Percentiles rank a stretch among this genome's conserved stretches.
Evolutionary conservation across 2,329 filamentous ascomycete species (phyloP).

Genomic region (Bertia moriformis): DNA sequence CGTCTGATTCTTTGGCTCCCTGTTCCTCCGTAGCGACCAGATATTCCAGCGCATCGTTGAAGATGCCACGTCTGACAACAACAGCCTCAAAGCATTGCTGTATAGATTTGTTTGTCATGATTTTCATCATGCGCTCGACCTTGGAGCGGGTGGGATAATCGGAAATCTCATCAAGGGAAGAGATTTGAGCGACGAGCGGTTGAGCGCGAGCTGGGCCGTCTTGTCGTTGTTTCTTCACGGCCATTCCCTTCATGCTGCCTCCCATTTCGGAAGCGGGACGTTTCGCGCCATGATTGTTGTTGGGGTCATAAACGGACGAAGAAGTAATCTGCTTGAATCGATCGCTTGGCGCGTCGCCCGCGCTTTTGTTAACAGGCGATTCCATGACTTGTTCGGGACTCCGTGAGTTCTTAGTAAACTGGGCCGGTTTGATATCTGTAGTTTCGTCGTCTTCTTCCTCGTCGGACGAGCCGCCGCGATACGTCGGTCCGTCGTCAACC

Average conservation of each 20-base stretch:
- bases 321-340: slow-evolving; percentile 1
- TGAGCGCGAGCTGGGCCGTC: slow-evolving; percentile 15
- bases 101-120: slow-evolving; percentile 29
- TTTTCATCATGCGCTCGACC: slow-evolving; percentile 29
- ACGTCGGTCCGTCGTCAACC: neutral
- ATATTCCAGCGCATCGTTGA: slow-evolving; percentile 32
- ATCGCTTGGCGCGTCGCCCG: neutral
- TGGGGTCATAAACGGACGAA: neutral
- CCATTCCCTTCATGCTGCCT: neutral
- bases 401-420: neutral
- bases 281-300: neutral
- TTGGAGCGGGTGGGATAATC: slow-evolving; percentile 31
- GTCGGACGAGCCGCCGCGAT: neutral
- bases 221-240: neutral
- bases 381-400: neutral
- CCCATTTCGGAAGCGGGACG: neutral
- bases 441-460: neutral
- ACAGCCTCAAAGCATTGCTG: slow-evolving; percentile 30
- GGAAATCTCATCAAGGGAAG: slow-evolving; percentile 17
- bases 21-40: slow-evolving; percentile 24
- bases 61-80: slow-evolving; percentile 28
- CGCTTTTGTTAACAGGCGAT: neutral
- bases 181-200: slow-evolving; percentile 21
- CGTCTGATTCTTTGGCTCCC: neutral
- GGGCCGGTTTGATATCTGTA: neutral